Evolutionary conservation across 768 basidiomycete genomes (phyloP), one percentile per base, ranked within the genome.

Genomic region (Gelatoporia subvermispora): DNA sequence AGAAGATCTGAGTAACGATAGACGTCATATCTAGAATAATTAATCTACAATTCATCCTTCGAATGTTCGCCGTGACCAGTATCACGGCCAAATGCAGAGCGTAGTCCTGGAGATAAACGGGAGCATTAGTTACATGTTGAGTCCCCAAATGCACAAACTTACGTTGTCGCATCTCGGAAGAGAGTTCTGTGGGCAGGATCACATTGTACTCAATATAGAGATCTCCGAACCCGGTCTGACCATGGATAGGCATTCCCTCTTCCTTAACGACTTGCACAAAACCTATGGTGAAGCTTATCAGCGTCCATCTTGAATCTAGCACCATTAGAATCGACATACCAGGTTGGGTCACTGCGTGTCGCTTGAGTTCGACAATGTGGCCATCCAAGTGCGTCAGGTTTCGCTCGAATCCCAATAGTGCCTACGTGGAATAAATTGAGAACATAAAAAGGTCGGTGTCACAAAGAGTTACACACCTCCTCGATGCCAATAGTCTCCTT

Each of bases 381-480:
- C 93, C 95, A 60, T 97, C 96, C 50, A 99, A 74, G 68, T 94
- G 93, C 3, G 88, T 92, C 47, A 99, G 66, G 60, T 93, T 93
- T 35, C 84, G 82, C 61, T 92, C 79, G 69, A 99, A 97, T n/a
- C 96, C 96, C 21, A 99, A 75, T n/a, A 98, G 69, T 13, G 95
- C 94, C 94, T 98, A 48, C n/a, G 37, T 42, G 53, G 28, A 35
- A 34, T 50, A 16, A 40, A 15, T 41, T 18, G 45, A 31, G 45
- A 42, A 56, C 52, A 17, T 53, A 48, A 18, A 34, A 35, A n/a
- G 24, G 35, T 24, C 20, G 31, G 17, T 15, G 35, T 45, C 17
- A 21, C 17, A 37, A 10, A 36, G 18, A 16, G 8, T n/a, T 8
- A 52, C 77, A 41, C 44, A 91, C 94, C 81, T 99, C 94, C 52